Evolutionary conservation across 2,329 filamentous ascomycete species (phyloP), one percentile per base, ranked within the genome.

Genomic region (Pseudopithomyces chartarum): DNA sequence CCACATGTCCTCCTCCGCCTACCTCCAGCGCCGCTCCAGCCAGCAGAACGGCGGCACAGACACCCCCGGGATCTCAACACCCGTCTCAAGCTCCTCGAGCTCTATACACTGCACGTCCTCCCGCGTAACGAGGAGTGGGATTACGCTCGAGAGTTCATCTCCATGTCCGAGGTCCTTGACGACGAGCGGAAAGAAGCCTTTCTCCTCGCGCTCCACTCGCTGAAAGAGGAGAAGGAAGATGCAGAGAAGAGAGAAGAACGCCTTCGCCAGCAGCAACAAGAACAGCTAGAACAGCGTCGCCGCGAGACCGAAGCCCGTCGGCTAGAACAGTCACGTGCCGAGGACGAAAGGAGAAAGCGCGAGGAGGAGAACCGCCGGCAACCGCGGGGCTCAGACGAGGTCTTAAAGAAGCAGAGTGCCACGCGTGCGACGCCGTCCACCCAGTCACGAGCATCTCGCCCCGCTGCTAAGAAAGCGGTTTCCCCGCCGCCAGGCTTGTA

Each of bases 101-200:
- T 99, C 8, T 99, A 97, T 75, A 96, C 92, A 1, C 84, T 99
- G 4, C 95, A 99, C 71, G 91, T 98, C 7, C 85, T 99, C n/a
- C 87, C 94, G 5, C 85, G 92, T 52, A 98, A 97, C 66, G 88
- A 91, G 54, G 92, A 98, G 78, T 99, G 95, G 95, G 91, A 97
- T 56, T 97, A 97, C 68, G 92, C 95, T 3, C 86, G 87, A 57
- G 91, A 96, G 66, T 98, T 98, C 74, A 96, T 98, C 69, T 87
- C 84, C 68, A 86, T 92, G 69, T 95, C 88, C 73, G 88, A 94
- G 45, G 87, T 97, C 23, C 83, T 99, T 1, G 94, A 98, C 73
- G 94, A 97, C 51, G 95, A 98, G 78, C 86, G 91, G 43, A 87
- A 91, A 60, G 92, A 98, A 67, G 88, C 91, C 0, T 97, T 98